Percentiles rank a stretch among this genome's conserved stretches.
Conservation (phyloP, 768 basidiomycete species). For the Mycena floridula region DNA sequence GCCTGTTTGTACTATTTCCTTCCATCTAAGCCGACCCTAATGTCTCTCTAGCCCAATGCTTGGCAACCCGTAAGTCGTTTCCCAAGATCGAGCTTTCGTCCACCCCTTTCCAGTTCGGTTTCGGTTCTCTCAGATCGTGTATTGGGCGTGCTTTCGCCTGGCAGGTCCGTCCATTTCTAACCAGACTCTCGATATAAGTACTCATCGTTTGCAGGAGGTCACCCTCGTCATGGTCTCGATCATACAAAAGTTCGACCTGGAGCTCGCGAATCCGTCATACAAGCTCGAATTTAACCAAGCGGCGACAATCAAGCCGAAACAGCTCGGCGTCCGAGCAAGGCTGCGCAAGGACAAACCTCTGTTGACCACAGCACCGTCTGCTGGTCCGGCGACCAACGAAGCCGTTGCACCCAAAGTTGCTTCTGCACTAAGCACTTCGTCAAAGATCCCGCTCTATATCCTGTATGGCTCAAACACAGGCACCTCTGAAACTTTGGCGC, state of each 20-base stretch:
- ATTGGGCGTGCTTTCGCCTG: slow-evolving; percentile 40
- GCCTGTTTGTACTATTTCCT: slow-evolving; percentile 16
- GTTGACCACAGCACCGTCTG: slow-evolving; percentile 11
- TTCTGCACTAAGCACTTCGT: background rate
- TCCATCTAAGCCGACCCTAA: background rate
- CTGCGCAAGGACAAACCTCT: slow-evolving; percentile 20
- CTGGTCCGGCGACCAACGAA: background rate
- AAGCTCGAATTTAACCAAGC: slow-evolving; percentile 36
- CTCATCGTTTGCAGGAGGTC: no score
- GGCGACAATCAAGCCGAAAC: slow-evolving; percentile 40
- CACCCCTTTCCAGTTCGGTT: slow-evolving; percentile 14
- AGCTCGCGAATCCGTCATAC: slow-evolving; percentile 36
- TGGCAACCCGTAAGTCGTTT: slow-evolving; percentile 32
- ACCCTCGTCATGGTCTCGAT: slow-evolving; percentile 32
- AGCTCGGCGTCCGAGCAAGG: slow-evolving; percentile 33
- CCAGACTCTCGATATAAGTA: no score
- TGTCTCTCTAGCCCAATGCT: slow-evolving; percentile 27
- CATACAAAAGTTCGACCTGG: slow-evolving; percentile 41
- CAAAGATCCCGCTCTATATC: slow-evolving; percentile 27
- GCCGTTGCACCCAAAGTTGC: background rate
- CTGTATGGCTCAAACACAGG: slow-evolving; percentile 44
- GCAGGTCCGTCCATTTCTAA: no score
- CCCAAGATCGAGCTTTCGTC: background rate
- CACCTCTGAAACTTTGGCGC: slow-evolving; percentile 42
- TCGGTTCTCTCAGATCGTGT: slow-evolving; percentile 15